Percentiles rank a stretch among this genome's conserved stretches.
Conservation (phyloP, 352 stramenopile species). For the Poterioochromonas sp. region DNA sequence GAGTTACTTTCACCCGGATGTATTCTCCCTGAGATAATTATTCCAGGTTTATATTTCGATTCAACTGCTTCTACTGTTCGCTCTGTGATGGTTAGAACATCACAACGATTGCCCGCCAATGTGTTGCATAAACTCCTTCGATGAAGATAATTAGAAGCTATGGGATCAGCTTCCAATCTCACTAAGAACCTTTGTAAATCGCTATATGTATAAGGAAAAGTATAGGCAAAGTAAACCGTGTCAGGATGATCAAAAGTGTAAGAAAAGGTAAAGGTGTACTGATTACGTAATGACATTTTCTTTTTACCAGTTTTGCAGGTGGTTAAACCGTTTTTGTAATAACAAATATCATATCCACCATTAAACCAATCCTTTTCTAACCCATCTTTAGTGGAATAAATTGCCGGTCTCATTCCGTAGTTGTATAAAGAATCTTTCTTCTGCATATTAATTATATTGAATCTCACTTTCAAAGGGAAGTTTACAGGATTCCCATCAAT, state of each 20-base stretch:
- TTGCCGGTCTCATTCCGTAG: constrained; percentile 66
- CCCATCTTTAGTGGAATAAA: constrained; percentile 46
- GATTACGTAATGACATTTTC: constrained; percentile 33
- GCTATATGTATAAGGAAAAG: constrained; percentile 59
- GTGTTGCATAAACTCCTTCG: constrained; percentile 63
- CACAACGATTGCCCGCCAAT: constrained; percentile 66
- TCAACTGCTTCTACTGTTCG: background rate
- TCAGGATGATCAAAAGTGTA: constrained; percentile 49
- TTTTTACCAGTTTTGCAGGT: background rate
- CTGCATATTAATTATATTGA: constrained; percentile 73
- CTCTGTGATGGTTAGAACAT: constrained; percentile 70
- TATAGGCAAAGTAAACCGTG: constrained; percentile 42
- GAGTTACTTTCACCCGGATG: constrained; percentile 75
- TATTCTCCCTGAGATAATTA: constrained; percentile 68
- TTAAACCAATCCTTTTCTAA: constrained; percentile 55
- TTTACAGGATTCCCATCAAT: constrained; percentile 32
- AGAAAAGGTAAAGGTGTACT: constrained; percentile 65
- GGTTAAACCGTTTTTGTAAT: constrained; percentile 57
- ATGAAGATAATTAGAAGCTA: constrained; percentile 51
- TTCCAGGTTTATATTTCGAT: constrained; percentile 48
- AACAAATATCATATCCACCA: constrained; percentile 61
- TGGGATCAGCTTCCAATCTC: constrained; percentile 53
- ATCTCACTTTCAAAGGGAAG: constrained; percentile 50
- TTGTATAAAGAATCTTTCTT: constrained; percentile 72
- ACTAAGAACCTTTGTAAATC: constrained; percentile 55